A percentile compares a stretch with the other conserved stretches of the same genome.
Evolutionary conservation across 129 eudicot species (phyloP).

Genomic region (Saussurea involucrata): DNA sequence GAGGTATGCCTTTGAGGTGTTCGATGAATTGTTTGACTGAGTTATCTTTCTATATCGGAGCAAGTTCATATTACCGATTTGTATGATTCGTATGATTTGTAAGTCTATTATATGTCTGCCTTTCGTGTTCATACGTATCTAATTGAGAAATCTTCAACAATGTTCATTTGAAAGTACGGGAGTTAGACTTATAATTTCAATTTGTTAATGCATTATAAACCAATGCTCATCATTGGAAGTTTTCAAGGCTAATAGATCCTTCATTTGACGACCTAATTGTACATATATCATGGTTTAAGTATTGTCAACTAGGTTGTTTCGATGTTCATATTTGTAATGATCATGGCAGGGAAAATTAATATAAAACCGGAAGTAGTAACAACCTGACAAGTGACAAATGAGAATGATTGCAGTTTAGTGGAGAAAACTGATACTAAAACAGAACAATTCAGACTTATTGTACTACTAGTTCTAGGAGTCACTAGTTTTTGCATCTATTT

Average conservation of each 20-base stretch:
- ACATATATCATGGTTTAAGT: not conserved
- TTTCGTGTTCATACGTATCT: not conserved
- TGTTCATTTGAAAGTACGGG: not conserved
- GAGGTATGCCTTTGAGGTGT: constrained; percentile 4
- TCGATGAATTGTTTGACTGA: constrained; percentile 18
- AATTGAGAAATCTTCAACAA: not conserved
- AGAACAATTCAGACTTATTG: constrained; percentile 5
- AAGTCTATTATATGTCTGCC: not conserved
- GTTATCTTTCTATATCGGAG: not conserved
- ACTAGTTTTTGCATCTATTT: constrained; percentile 31
- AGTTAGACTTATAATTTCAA: not conserved
- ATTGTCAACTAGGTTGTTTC: not conserved
- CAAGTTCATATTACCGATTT: not conserved
- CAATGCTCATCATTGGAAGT: not conserved
- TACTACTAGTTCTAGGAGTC: constrained; percentile 2
- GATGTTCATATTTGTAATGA: not conserved
- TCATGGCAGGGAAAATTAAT: not conserved
- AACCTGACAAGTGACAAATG: not conserved
- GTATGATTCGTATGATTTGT: not conserved
- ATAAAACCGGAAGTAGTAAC: not conserved
- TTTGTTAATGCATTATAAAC: not conserved
- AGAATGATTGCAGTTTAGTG: not conserved
- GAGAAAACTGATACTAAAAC: constrained; percentile 7
- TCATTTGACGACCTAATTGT: not conserved
- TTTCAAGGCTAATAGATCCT: not conserved